phyloP scores from a whole-genome alignment of 345 rosid genomes.

The Firmiana major region DNA sequence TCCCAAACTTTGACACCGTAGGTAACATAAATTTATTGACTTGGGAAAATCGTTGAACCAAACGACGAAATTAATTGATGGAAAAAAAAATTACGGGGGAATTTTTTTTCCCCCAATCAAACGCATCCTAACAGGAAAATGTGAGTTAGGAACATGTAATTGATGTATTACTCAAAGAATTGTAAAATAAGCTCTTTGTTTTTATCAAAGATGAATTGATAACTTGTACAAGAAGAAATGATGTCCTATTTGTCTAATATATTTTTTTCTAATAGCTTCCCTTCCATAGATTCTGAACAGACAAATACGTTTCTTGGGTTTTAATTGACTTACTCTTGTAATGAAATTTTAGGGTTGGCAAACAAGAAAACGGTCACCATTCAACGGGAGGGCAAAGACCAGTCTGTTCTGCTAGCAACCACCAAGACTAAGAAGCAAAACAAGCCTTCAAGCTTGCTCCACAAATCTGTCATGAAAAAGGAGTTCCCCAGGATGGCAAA shows the following conservation, averaged over 20 bases:
- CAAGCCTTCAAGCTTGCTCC: constrained; percentile 60
- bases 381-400: constrained; percentile 64
- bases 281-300: not conserved
- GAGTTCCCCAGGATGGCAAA: constrained; percentile 76
- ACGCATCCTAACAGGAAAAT: too few species aligned
- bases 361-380: constrained; percentile 78
- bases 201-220: not conserved
- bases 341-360: constrained; percentile 56
- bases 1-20: too few species aligned
- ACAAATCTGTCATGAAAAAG: constrained; percentile 63
- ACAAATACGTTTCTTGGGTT: not conserved
- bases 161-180: not conserved
- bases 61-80: too few species aligned
- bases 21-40: too few species aligned
- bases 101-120: too few species aligned
- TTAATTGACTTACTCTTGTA: not conserved
- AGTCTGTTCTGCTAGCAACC: constrained; percentile 62
- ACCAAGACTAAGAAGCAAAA: constrained; percentile 86
- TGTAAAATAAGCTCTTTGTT: not conserved
- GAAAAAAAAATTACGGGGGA: too few species aligned
- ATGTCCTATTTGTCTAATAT: not conserved
- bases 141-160: not conserved
- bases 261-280: not conserved
- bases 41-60: too few species aligned
- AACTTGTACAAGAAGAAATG: not conserved